Percentiles rank a stretch among this genome's conserved stretches.
These are phyloP conservation scores for Leccinum boreale DNA, from an alignment of 768 basidiomycete species.

Conservation along the genomic window DNA sequence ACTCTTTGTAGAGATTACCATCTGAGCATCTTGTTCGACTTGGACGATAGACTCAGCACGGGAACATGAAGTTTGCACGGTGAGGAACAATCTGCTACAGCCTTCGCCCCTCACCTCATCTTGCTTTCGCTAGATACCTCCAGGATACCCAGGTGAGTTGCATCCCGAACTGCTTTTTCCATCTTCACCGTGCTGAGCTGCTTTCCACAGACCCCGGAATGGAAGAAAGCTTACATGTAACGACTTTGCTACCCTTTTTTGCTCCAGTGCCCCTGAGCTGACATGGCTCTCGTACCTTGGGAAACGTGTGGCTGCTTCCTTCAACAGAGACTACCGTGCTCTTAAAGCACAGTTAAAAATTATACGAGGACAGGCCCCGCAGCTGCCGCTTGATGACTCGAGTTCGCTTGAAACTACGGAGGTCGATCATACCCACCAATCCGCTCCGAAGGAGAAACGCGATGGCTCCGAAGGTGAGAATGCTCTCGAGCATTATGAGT, in stretches of 20 bases:
- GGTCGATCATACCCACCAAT: neutral
- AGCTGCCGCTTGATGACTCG: conserved; percentile 18
- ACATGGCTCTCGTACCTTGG: neutral
- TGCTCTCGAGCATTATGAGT: neutral
- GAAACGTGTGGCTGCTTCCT: neutral
- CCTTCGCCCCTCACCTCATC: neutral
- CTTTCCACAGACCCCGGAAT: conserved; percentile 62
- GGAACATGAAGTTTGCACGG: conserved; percentile 61
- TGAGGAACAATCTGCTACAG: conserved; percentile 23
- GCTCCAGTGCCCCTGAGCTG: neutral
- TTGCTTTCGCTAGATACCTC: conserved; percentile 46
- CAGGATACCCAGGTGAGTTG: conserved; percentile 59
- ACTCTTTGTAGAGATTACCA: neutral
- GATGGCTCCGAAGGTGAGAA: conserved; percentile 1
- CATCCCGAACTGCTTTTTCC: neutral
- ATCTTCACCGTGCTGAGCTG: neutral
- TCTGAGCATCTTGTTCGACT: neutral
- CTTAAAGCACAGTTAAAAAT: conserved; percentile 68
- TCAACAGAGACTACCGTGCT: conserved; percentile 62
- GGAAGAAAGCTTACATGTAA: conserved; percentile 31
- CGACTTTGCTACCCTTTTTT: neutral
- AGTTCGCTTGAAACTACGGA: conserved; percentile 2
- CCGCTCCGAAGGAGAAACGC: neutral
- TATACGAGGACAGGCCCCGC: conserved; percentile 38
- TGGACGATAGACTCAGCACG: neutral